These are phyloP conservation scores for Salvia splendens DNA, from an alignment of 257 asterid species.

Conservation along the genomic window DNA sequence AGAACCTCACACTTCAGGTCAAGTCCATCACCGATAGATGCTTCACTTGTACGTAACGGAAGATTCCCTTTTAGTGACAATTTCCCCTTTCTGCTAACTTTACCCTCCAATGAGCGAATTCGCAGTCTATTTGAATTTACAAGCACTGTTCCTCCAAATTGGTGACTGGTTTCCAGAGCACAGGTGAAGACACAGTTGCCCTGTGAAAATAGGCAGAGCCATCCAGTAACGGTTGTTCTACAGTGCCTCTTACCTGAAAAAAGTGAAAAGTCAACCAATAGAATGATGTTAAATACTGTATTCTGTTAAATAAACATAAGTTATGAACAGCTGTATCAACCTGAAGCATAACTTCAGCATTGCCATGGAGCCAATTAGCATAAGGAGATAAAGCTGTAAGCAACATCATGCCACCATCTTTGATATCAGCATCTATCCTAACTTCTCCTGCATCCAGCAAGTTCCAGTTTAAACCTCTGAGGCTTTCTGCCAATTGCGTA, in stretches of 20 bases:
- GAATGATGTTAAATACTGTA: conserved; percentile 17
- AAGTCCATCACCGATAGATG: conserved; percentile 73
- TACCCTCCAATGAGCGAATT: conserved; percentile 86
- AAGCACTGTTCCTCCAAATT: conserved; percentile 92
- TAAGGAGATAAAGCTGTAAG: conserved; percentile 94
- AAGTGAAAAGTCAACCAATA: conserved; percentile 30
- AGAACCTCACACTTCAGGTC: conserved; percentile 95
- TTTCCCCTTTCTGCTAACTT: conserved; percentile 95
- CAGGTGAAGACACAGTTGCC: conserved; percentile 96
- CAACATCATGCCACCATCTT: conserved; percentile 98
- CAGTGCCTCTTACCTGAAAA: conserved; percentile 91
- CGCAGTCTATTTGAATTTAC: conserved; percentile 85
- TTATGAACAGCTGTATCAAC: conserved; percentile 41
- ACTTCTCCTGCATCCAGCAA: conserved; percentile 94
- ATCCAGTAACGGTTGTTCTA: conserved; percentile 92
- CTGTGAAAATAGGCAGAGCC: conserved; percentile 97
- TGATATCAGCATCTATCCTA: conserved; percentile 93
- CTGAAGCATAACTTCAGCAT: conserved; percentile 97
- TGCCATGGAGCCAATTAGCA: conserved; percentile 98
- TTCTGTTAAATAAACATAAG: conserved; percentile 10
- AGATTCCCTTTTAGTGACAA: conserved; percentile 83
- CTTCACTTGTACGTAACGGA: conserved; percentile 74
- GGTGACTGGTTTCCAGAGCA: conserved; percentile 83
- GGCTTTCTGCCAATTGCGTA: conserved; percentile 87
- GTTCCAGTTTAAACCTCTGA: conserved; percentile 94